phyloP scores from a whole-genome alignment of 495 filamentous ascomycete genomes.

The Aspergillus incahuasiensis region DNA sequence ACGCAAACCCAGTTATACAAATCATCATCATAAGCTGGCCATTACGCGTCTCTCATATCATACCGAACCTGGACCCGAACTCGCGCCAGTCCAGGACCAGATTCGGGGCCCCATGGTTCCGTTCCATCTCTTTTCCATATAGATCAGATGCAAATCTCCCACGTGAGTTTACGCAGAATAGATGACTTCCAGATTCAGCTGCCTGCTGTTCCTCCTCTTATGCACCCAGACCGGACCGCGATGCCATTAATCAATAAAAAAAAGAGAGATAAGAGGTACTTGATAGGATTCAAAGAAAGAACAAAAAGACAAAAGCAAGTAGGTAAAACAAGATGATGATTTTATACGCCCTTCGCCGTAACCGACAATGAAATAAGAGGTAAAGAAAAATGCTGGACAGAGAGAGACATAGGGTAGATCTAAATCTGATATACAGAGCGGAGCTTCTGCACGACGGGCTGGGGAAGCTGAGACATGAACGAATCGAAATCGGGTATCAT shows the following conservation, averaged over 20 bases:
- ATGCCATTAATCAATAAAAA: constrained; percentile 3
- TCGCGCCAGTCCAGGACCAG: not conserved
- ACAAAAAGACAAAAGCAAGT: not conserved
- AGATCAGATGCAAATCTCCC: not conserved
- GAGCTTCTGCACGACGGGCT: constrained; percentile 55
- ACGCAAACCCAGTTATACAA: not conserved
- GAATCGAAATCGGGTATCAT: constrained; percentile 81
- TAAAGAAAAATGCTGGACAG: constrained; percentile 7
- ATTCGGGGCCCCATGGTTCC: not conserved
- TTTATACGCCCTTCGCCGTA: constrained; percentile 28
- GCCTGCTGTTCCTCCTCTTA: not conserved
- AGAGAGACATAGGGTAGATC: constrained; percentile 11
- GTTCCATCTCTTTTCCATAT: not conserved
- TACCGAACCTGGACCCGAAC: not conserved
- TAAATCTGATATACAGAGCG: constrained; percentile 44
- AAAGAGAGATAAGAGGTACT: not conserved
- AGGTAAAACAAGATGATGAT: constrained; percentile 2
- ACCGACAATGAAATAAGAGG: constrained; percentile 7
- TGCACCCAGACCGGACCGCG: constrained; percentile 1
- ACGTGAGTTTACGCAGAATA: not conserved
- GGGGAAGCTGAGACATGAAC: constrained; percentile 66
- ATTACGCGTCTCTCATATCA: constrained; percentile 8
- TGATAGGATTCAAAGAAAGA: not conserved
- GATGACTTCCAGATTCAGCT: not conserved
- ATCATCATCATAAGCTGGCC: constrained; percentile 8